Evolutionary conservation across 257 asterid species (phyloP).

Genomic region (Schizonepeta tenuifolia): DNA sequence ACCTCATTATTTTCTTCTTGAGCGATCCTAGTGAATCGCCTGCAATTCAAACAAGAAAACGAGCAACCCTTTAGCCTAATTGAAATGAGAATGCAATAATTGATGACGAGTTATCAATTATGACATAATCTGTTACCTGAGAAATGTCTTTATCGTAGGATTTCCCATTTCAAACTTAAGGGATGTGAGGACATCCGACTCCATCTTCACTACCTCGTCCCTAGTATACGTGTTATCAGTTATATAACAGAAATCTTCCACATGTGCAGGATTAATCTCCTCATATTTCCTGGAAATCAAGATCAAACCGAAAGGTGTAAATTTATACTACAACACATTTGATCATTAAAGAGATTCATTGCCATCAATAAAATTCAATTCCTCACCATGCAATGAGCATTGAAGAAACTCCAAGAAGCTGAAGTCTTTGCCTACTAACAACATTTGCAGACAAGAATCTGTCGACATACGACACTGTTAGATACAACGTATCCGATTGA

Average conservation of each 20-base stretch:
- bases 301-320: background rate
- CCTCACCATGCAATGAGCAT: slow-evolving; percentile 97
- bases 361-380: background rate
- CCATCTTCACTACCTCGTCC: slow-evolving; percentile 83
- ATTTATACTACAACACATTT: background rate
- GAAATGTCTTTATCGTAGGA: slow-evolving; percentile 77
- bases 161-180: slow-evolving; percentile 83
- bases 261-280: slow-evolving; percentile 79
- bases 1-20: slow-evolving; percentile 63
- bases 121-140: slow-evolving; percentile 45
- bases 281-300: slow-evolving; percentile 70
- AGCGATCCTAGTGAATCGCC: slow-evolving; percentile 57
- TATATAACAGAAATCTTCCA: slow-evolving; percentile 67
- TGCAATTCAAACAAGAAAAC: slow-evolving; percentile 37
- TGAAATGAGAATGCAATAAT: background rate
- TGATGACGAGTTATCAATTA: background rate
- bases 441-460: slow-evolving; percentile 59
- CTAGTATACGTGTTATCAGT: slow-evolving; percentile 67
- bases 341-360: background rate
- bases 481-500: slow-evolving; percentile 65
- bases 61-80: slow-evolving; percentile 30
- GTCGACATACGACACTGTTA: slow-evolving; percentile 64
- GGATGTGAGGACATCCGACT: slow-evolving; percentile 67
- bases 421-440: slow-evolving; percentile 60
- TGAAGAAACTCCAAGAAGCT: slow-evolving; percentile 91